These are phyloP conservation scores for Globisporangium camurandrum DNA, from an alignment of 352 stramenopile species.

Conservation along the genomic window DNA sequence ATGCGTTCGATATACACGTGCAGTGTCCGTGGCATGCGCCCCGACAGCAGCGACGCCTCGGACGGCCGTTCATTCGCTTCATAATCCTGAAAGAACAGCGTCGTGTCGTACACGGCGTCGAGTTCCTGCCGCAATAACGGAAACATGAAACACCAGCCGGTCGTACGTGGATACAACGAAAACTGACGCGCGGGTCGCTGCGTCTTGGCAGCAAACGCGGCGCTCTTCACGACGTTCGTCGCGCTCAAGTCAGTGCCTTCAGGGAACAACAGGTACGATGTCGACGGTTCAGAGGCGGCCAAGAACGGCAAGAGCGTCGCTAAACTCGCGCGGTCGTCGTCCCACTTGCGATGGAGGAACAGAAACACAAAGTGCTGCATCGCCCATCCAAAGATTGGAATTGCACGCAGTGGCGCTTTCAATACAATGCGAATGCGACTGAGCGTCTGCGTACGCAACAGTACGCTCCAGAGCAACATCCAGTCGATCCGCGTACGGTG, in stretches of 20 bases:
- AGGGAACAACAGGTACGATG: slow-evolving; percentile 73
- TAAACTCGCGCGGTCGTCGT: slow-evolving; percentile 50
- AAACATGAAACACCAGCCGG: slow-evolving; percentile 72
- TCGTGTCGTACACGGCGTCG: slow-evolving; percentile 72
- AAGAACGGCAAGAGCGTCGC: slow-evolving; percentile 52
- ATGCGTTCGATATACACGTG: slow-evolving; percentile 69
- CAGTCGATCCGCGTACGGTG: slow-evolving; percentile 82
- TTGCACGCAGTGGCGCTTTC: slow-evolving; percentile 61
- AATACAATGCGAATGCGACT: slow-evolving; percentile 62
- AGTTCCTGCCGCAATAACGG: slow-evolving; percentile 45
- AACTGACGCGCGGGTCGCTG: slow-evolving; percentile 35
- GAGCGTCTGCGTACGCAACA: slow-evolving; percentile 40
- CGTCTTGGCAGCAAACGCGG: slow-evolving; percentile 46
- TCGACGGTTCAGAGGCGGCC: slow-evolving; percentile 28
- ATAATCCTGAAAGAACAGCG: slow-evolving; percentile 78
- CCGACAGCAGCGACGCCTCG: slow-evolving; percentile 51
- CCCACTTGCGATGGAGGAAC: slow-evolving; percentile 67
- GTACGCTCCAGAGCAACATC: slow-evolving; percentile 77
- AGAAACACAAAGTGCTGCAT: slow-evolving; percentile 86
- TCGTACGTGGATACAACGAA: slow-evolving; percentile 73
- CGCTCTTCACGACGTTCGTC: slow-evolving; percentile 55
- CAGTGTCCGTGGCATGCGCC: slow-evolving; percentile 47
- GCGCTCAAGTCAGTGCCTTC: slow-evolving; percentile 75
- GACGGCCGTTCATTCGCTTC: slow-evolving; percentile 50
- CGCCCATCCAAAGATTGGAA: slow-evolving; percentile 79